These are phyloP conservation scores for Strobilomyces dryophilus DNA, from an alignment of 768 basidiomycete species.

Conservation along the genomic window DNA sequence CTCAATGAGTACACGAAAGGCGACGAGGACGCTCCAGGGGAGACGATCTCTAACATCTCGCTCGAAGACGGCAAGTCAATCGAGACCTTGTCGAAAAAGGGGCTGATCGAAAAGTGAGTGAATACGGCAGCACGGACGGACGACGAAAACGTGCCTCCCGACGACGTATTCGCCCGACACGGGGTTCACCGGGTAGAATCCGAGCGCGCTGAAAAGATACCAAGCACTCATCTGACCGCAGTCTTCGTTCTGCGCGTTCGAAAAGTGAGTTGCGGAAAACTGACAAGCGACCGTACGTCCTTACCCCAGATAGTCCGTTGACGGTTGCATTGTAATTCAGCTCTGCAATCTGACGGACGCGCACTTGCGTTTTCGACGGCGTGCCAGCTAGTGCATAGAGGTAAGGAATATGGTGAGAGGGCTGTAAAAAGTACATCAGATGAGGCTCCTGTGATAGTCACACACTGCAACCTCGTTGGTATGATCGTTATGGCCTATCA, in stretches of 20 bases:
- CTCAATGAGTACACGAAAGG: constrained; percentile 58
- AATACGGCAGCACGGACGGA: not conserved
- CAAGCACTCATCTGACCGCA: constrained; percentile 91
- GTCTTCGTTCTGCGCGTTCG: constrained; percentile 65
- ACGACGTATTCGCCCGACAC: constrained; percentile 72
- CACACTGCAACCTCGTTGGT: constrained; percentile 56
- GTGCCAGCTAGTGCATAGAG: constrained; percentile 71
- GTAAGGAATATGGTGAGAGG: constrained; percentile 85
- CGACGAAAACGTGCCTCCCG: constrained; percentile 49
- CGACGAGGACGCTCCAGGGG: constrained; percentile 52
- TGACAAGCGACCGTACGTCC: constrained; percentile 10
- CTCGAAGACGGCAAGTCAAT: constrained; percentile 46
- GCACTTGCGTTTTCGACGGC: constrained; percentile 65
- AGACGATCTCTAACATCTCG: constrained; percentile 45
- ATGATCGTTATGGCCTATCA: constrained; percentile 71
- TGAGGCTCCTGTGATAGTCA: not conserved
- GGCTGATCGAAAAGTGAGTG: constrained; percentile 22
- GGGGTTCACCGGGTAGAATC: constrained; percentile 80
- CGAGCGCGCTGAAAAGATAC: constrained; percentile 44
- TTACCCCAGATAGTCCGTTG: constrained; percentile 68
- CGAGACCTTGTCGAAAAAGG: constrained; percentile 51
- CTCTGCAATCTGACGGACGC: constrained; percentile 62
- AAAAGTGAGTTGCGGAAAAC: not conserved
- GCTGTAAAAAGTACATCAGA: constrained; percentile 38
- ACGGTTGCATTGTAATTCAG: constrained; percentile 65